These are phyloP conservation scores for Lupinus albus DNA, from an alignment of 306 rosid genomes.

Conservation along the genomic window DNA sequence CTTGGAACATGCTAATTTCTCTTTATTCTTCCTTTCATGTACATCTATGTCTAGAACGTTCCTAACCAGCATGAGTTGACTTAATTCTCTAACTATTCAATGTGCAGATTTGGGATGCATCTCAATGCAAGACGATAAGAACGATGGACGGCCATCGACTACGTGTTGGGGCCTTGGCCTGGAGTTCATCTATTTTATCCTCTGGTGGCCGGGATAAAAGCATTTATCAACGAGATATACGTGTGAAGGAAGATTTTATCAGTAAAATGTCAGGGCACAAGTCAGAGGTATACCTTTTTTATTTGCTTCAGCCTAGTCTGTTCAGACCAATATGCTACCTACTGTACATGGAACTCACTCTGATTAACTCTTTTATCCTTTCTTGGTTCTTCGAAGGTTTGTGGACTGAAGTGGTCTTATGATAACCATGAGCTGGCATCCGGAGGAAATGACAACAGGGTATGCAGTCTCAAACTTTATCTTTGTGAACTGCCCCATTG, in stretches of 20 bases:
- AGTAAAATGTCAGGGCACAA: conserved; percentile 87
- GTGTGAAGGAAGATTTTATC: conserved; percentile 77
- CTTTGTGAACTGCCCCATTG: conserved; percentile 13
- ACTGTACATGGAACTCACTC: conserved; percentile 1
- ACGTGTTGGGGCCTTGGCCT: conserved; percentile 82
- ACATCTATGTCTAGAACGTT: conserved; percentile 4
- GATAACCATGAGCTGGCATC: conserved; percentile 77
- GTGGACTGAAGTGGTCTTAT: conserved; percentile 92
- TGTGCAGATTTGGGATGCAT: conserved; percentile 85
- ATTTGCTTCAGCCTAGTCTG: conserved; percentile 34
- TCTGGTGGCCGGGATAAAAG: conserved; percentile 87
- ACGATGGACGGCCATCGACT: conserved; percentile 77
- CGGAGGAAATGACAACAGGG: conserved; percentile 49
- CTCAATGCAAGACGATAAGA: conserved; percentile 73
- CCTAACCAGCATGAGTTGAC: conserved; percentile 26
- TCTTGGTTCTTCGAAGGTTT: conserved; percentile 56
- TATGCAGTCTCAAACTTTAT: conserved; percentile 43
- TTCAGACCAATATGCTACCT: conserved; percentile 19
- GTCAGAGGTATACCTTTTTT: conserved; percentile 68
- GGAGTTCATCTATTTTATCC: conserved; percentile 83
- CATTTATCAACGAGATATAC: conserved; percentile 83
- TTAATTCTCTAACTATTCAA: conserved; percentile 34
- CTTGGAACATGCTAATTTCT: conserved; percentile 6
- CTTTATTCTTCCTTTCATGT: background rate
- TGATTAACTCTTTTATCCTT: conserved; percentile 17